These are phyloP conservation scores for Fusarium papillatum DNA, from an alignment of 2,329 filamentous ascomycete species.

Conservation along the genomic window DNA sequence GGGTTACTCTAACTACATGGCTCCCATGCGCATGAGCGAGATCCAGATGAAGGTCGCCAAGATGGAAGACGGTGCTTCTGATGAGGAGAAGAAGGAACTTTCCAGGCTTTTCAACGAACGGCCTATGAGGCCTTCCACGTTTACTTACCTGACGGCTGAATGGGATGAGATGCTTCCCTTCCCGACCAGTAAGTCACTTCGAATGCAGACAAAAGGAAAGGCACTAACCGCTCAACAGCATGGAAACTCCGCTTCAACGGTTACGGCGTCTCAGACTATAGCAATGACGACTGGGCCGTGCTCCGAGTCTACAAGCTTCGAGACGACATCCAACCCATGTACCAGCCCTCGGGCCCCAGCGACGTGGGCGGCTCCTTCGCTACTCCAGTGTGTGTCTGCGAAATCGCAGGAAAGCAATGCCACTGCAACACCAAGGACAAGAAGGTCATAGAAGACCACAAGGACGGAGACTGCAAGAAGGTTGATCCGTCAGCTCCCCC, in stretches of 20 bases:
- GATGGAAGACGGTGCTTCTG: background rate
- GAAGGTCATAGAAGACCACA: background rate
- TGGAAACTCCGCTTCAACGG: slow-evolving; percentile 30
- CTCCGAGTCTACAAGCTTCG: background rate
- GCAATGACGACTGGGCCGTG: background rate
- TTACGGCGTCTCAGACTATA: slow-evolving; percentile 23
- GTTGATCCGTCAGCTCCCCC: background rate
- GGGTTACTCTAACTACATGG: slow-evolving; percentile 39
- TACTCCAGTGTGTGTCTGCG: slow-evolving; percentile 3
- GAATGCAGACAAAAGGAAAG: background rate
- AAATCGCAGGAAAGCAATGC: background rate
- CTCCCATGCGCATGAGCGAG: slow-evolving; percentile 26
- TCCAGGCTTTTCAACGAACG: background rate
- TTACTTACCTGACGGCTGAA: slow-evolving; percentile 34
- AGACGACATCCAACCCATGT: slow-evolving; percentile 10
- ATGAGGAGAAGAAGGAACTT: slow-evolving; percentile 11
- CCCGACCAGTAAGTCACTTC: slow-evolving; percentile 21
- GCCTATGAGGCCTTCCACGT: slow-evolving; percentile 11
- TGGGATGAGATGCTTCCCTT: slow-evolving; percentile 42
- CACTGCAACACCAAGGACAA: background rate
- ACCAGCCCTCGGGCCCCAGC: slow-evolving; percentile 9
- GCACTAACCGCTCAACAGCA: background rate
- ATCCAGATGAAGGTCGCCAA: slow-evolving; percentile 21
- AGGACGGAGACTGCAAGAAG: background rate
- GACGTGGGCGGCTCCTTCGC: slow-evolving; percentile 11